These are phyloP conservation scores for Nothophoma quercina DNA, from an alignment of 2,329 filamentous ascomycete species.

Conservation along the genomic window DNA sequence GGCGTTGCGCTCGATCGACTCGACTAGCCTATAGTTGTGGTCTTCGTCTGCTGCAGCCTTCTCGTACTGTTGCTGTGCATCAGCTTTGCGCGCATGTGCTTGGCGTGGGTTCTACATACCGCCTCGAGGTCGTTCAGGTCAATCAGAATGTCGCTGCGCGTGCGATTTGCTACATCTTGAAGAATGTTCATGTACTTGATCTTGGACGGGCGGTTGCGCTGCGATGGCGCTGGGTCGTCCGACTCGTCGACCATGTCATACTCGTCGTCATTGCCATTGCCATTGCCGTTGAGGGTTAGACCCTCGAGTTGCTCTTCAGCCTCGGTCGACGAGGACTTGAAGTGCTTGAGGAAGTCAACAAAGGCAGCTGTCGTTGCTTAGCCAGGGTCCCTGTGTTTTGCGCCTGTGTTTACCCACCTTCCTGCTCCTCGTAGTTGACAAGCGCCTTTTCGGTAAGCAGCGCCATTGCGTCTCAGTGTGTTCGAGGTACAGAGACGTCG, in stretches of 20 bases:
- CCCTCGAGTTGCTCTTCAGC: constrained; percentile 83
- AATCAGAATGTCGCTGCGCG: constrained; percentile 78
- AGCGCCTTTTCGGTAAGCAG: constrained; percentile 79
- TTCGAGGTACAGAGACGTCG: constrained; percentile 8
- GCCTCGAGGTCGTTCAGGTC: constrained; percentile 86
- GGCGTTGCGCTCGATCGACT: constrained; percentile 88
- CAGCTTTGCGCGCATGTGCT: constrained; percentile 10
- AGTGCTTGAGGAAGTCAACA: constrained; percentile 84
- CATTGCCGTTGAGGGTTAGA: constrained; percentile 86
- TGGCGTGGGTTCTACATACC: constrained; percentile 57
- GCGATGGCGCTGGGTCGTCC: constrained; percentile 63
- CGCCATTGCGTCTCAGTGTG: constrained; percentile 69
- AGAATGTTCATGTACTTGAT: constrained; percentile 89
- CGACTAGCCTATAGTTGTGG: constrained; percentile 70
- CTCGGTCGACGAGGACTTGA: constrained; percentile 79
- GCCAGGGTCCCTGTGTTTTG: constrained; percentile 26
- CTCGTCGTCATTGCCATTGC: constrained; percentile 82
- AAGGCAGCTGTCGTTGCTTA: constrained; percentile 70
- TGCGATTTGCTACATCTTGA: constrained; percentile 85
- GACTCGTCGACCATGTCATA: constrained; percentile 92
- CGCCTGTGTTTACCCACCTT: constrained; percentile 64
- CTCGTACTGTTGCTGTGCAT: constrained; percentile 70
- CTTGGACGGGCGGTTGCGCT: constrained; percentile 61
- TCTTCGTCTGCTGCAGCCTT: constrained; percentile 69
- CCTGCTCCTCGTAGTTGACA: constrained; percentile 88